Base-by-base conservation (phyloP, 208 protist species). In the Trypanosoma mega region DNA sequence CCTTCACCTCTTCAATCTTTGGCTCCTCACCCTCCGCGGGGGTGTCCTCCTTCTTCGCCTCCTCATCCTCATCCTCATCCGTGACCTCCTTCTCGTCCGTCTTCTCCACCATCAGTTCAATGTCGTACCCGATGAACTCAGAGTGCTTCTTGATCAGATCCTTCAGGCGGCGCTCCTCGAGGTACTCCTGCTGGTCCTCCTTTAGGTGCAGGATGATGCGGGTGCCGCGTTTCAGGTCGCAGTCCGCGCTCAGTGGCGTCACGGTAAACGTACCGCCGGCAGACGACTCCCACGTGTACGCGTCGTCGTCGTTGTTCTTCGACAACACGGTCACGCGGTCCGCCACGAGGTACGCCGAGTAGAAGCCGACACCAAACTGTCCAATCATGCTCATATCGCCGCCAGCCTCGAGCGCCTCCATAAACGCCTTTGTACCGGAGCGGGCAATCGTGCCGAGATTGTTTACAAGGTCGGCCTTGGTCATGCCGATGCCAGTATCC, bases 361-460 rank as follows among this genome's bases (percentile, higher is more conserved):
- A 99, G 95, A 99, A 99, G 59, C 98, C 98, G 49, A 99, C 98
- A 97, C 98, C 98, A 71, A 99, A 99, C 87, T 99, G 98, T 66
- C 98, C 98, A 70, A 99, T 99, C 92, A 99, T 98, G 75, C 70
- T 90, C 48, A 99, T 86, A 74, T 99, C 98, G 55, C 94, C 98
- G 49, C 97, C 97, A 54, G 81, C 86, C 63, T 90, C 72, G n/a
- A 99, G 82, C 23, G 94, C 94, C 84, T 99, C 97, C 96, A 99
- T 99, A 80, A 99, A 99, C 20, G 80, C 75, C 80, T 99, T 99
- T 34, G 98, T 99, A 63, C 98, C 98, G 37, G 98, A 99, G 63
- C 91, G 76, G 21, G 98, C 98, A 76, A 99, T 99, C 44, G 97
- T 99, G 75, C 98, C 98, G 7, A 99, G 87, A 85, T 98, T 99